Conservation (phyloP, 179 eudicot species). For the Nepenthes alata region DNA sequence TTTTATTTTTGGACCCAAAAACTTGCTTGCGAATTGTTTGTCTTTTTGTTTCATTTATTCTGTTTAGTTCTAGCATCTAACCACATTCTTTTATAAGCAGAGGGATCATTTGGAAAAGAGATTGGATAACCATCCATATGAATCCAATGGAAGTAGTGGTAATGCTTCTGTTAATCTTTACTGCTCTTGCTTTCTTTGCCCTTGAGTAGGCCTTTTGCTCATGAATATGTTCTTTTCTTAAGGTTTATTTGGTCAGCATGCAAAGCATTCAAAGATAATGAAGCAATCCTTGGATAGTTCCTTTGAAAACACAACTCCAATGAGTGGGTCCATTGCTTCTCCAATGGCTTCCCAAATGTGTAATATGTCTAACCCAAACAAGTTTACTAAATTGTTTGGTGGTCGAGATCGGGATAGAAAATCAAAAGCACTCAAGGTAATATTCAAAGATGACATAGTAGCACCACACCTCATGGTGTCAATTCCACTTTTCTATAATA, state of each 20-base stretch:
- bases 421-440: slow-evolving; percentile 63
- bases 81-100: slow-evolving; percentile 26
- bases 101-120: slow-evolving; percentile 58
- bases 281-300: slow-evolving; percentile 56
- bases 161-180: slow-evolving; percentile 14
- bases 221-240: slow-evolving; percentile 10
- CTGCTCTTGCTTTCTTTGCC: neutral
- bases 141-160: slow-evolving; percentile 69
- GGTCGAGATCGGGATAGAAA: slow-evolving; percentile 71
- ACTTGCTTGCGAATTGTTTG: neutral
- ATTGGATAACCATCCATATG: slow-evolving; percentile 43
- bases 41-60: neutral
- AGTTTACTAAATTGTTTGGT: slow-evolving; percentile 60
- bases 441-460: neutral
- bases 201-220: neutral
- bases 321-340: slow-evolving; percentile 60
- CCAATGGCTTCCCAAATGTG: slow-evolving; percentile 92
- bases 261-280: slow-evolving; percentile 58
- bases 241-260: slow-evolving; percentile 58
- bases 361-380: slow-evolving; percentile 70
- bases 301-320: slow-evolving; percentile 39
- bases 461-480: neutral
- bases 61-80: neutral
- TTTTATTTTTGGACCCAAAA: neutral
- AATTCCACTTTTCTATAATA: neutral